phyloP scores from a whole-genome alignment of 139 green algal genomes.

The Micractinium sp. region DNA sequence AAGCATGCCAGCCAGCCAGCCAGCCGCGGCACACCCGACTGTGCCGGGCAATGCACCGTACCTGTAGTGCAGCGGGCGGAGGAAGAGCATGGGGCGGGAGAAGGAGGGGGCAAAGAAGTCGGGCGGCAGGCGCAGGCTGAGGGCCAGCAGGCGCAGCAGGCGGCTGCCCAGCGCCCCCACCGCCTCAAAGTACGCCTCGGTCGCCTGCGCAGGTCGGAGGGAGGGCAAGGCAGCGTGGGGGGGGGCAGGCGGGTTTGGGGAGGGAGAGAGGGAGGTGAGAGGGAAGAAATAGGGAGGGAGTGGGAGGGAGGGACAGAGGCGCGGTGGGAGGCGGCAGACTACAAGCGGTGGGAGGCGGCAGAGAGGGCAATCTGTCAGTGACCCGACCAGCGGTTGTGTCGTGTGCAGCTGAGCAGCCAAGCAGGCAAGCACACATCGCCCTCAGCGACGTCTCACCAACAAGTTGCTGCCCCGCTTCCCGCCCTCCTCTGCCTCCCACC shows the following conservation, averaged over 20 bases:
- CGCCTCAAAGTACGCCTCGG: constrained; percentile 67
- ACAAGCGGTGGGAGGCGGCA: too few species aligned
- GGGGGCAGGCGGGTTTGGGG: neutral
- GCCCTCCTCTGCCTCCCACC: neutral
- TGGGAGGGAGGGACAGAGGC: neutral
- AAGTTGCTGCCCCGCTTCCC: neutral
- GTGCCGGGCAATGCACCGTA: neutral
- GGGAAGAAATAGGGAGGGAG: neutral
- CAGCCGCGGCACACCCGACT: neutral
- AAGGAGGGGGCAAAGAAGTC: constrained; percentile 82
- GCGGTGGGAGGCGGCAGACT: too few species aligned
- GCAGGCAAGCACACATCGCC: too few species aligned
- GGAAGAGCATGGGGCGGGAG: constrained; percentile 72
- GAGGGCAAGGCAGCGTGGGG: constrained; percentile 1
- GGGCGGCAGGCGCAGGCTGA: constrained; percentile 72
- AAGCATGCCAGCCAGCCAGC: neutral
- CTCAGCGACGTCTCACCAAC: neutral
- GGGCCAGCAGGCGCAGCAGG: constrained; percentile 80
- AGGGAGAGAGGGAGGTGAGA: neutral
- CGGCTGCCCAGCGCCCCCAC: constrained; percentile 51
- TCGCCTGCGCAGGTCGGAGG: constrained; percentile 50
- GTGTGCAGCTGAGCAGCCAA: too few species aligned
- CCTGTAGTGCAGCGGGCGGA: constrained; percentile 92
- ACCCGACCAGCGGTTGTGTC: too few species aligned
- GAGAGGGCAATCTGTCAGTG: too few species aligned